A percentile compares a stretch with the other conserved stretches of the same genome.
Conservation (phyloP, 2,329 filamentous ascomycete genomes). For the Oidium heveae region DNA sequence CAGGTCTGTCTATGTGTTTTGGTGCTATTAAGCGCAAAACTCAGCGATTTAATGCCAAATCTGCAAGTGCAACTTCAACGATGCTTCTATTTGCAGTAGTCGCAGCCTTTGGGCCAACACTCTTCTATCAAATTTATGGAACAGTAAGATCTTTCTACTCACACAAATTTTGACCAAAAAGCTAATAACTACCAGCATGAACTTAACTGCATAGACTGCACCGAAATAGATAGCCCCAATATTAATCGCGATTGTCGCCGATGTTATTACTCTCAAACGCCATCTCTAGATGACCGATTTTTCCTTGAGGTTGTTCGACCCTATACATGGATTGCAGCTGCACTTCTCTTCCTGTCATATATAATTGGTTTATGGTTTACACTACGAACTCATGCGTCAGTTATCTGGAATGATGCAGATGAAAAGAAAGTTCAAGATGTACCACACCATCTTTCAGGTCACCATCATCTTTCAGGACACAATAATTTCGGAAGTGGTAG, state of each 20-base stretch:
- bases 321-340: slow-evolving; percentile 73
- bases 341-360: slow-evolving; percentile 75
- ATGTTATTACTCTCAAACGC: slow-evolving; percentile 80
- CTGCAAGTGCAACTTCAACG: slow-evolving; percentile 86
- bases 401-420: slow-evolving; percentile 76
- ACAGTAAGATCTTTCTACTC: slow-evolving; percentile 29
- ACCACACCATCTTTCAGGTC: slow-evolving; percentile 9
- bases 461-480: slow-evolving; percentile 5
- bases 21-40: slow-evolving; percentile 95
- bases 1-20: slow-evolving; percentile 94
- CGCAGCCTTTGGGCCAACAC: slow-evolving; percentile 76
- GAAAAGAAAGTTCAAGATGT: slow-evolving; percentile 44
- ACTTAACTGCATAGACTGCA: slow-evolving; percentile 52
- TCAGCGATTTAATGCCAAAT: slow-evolving; percentile 90
- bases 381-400: slow-evolving; percentile 76
- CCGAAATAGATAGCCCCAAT: slow-evolving; percentile 19
- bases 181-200: slow-evolving; percentile 37
- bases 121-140: slow-evolving; percentile 98
- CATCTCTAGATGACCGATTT: slow-evolving; percentile 65
- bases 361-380: slow-evolving; percentile 90
- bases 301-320: slow-evolving; percentile 77
- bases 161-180: not conserved
- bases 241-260: slow-evolving; percentile 52
- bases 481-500: slow-evolving; percentile 6
- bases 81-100: slow-evolving; percentile 95